phyloP scores from a whole-genome alignment of 2,329 filamentous ascomycete genomes.

The Cryphonectria japonica region DNA sequence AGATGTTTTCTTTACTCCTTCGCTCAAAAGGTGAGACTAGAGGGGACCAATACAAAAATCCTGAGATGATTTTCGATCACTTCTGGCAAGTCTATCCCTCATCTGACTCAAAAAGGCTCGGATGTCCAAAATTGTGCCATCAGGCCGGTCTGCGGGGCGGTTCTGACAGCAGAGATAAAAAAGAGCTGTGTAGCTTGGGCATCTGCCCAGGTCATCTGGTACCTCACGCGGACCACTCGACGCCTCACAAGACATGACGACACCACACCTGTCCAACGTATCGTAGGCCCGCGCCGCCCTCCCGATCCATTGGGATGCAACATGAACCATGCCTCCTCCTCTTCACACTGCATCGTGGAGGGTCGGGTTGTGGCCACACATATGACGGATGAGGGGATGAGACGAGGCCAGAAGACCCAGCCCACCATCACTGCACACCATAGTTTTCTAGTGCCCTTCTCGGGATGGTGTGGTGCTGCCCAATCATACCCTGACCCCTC shows the following conservation, averaged over 20 bases:
- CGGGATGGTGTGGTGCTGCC: not conserved
- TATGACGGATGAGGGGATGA: not conserved
- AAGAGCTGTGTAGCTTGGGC: not conserved
- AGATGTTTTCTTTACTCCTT: not conserved
- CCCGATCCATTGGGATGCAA: conserved; percentile 20
- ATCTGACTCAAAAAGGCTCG: conserved; percentile 15
- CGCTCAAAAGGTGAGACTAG: not conserved
- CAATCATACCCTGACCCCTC: conserved; percentile 1
- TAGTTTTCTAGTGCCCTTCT: not conserved
- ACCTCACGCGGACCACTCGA: conserved; percentile 4
- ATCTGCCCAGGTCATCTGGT: conserved; percentile 19
- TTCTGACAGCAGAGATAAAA: not conserved
- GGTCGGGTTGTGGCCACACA: conserved; percentile 6
- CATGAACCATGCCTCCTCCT: conserved; percentile 14
- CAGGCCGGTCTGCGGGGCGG: not conserved
- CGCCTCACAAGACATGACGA: conserved; percentile 6
- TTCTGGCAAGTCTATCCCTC: conserved; percentile 7
- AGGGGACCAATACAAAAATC: not conserved
- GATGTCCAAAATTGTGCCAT: conserved; percentile 6
- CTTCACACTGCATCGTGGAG: conserved; percentile 6
- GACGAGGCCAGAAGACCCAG: conserved; percentile 1
- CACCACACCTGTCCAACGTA: conserved; percentile 16
- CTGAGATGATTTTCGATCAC: conserved; percentile 13
- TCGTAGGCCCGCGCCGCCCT: conserved; percentile 25
- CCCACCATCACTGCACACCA: conserved; percentile 3